Evolutionary conservation across 2,329 filamentous ascomycete genomes (phyloP), one percentile per base, ranked within the genome.

Genomic region (Verticillium tricorpus): DNA sequence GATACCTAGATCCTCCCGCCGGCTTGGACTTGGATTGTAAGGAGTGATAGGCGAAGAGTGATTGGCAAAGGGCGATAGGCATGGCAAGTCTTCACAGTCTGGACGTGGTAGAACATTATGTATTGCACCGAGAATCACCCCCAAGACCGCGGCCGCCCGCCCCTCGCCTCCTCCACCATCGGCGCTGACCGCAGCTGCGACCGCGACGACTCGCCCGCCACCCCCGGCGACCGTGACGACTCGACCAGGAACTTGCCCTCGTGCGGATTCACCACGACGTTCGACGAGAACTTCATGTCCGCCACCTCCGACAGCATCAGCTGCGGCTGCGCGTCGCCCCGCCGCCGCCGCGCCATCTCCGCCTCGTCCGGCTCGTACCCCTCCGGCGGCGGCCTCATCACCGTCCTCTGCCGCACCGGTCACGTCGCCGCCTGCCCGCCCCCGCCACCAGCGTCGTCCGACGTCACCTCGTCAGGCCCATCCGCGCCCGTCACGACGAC

Each of bases 281-380:
- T 61, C 40, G 65, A 60, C 22, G 63, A 57, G 34, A 66, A 66
- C 59, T 65, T 66, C 25, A 64, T 31, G 52, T 62, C 63, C 56
- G 61, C 57, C 25, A 62, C 60, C 17, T 58, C 62, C 2, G 62
- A 56, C 52, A 65, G 50, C 3, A 69, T 65, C 2, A 68, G 60
- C 61, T 70, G 69, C 15, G 69, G 67, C 61, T 70, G 68, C 9
- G 64, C 56, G 12, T 70, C 69, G 2, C 69, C 69, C 57, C 68
- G 52, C 55, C 61, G 55, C 34, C 62, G 60, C 57, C 69, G 61
- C 63, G 60, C 63, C 58, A 66, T 37, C 59, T 70, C 68, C n/a
- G 58, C 64, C 57, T 60, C 63, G 52, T 67, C 65, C 8, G 67
- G 65, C 39, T 63, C 62, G 34, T 69, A 66, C 11, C 64, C 68